phyloP scores from a whole-genome alignment of 257 asterid species.

The Apocynum venetum region DNA sequence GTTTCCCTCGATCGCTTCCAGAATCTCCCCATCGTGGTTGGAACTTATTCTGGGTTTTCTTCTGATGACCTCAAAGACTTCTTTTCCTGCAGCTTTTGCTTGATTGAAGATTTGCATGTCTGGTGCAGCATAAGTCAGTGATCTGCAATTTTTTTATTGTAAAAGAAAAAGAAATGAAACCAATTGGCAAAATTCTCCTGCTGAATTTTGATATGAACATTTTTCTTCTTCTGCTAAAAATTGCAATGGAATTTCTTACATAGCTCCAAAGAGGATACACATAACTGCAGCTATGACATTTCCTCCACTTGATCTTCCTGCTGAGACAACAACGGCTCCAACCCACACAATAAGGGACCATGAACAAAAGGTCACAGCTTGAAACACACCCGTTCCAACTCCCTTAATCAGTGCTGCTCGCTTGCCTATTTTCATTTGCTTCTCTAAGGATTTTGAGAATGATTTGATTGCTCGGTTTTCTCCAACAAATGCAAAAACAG shows the following conservation, averaged over 20 bases:
- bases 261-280: slow-evolving; percentile 91
- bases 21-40: slow-evolving; percentile 33
- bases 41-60: slow-evolving; percentile 60
- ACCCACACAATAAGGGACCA: slow-evolving; percentile 91
- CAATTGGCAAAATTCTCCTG: not conserved
- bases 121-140: slow-evolving; percentile 85
- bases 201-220: not conserved
- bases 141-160: slow-evolving; percentile 37
- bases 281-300: slow-evolving; percentile 83
- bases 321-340: slow-evolving; percentile 65
- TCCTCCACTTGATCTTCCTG: slow-evolving; percentile 67
- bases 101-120: slow-evolving; percentile 84
- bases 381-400: slow-evolving; percentile 76
- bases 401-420: slow-evolving; percentile 72
- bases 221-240: not conserved
- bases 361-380: slow-evolving; percentile 65
- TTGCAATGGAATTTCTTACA: slow-evolving; percentile 45
- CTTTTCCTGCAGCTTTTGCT: slow-evolving; percentile 85
- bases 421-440: slow-evolving; percentile 45
- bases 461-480: slow-evolving; percentile 56
- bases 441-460: slow-evolving; percentile 56
- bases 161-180: not conserved
- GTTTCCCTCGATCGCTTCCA: slow-evolving; percentile 45
- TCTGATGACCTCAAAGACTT: slow-evolving; percentile 61
- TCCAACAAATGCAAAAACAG: slow-evolving; percentile 77